Percentiles rank a stretch among this genome's conserved stretches.
Conservation (phyloP, 2,329 filamentous ascomycete species). For the Arthrobotrys musiformis region DNA sequence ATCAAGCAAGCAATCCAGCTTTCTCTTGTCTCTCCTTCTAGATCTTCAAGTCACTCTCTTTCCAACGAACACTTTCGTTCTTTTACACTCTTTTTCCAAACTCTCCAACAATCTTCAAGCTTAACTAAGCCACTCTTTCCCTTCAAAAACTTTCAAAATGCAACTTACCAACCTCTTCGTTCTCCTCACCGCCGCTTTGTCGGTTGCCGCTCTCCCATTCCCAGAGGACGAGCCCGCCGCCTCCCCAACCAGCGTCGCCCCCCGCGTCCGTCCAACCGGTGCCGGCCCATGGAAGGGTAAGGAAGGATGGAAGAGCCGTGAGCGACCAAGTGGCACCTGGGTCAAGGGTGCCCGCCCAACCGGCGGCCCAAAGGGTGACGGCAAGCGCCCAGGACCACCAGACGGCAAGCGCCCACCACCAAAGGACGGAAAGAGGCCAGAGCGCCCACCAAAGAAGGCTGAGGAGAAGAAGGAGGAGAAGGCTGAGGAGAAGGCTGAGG, state of each 20-base stretch:
- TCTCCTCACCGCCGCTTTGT: conserved; percentile 28
- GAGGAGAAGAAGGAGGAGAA: neutral
- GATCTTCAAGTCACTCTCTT: conserved; percentile 40
- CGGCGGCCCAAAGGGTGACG: neutral
- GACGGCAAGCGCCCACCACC: neutral
- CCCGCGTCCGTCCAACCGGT: conserved; percentile 1
- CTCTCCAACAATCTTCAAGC: neutral
- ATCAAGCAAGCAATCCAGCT: conserved; percentile 48
- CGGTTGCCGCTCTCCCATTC: conserved; percentile 23
- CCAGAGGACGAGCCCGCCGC: neutral
- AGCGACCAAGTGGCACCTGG: neutral
- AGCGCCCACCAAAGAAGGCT: neutral
- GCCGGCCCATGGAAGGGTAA: conserved; percentile 17
- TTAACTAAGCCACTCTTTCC: conserved; percentile 23
- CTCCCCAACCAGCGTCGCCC: neutral
- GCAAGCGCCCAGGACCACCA: too few species aligned
- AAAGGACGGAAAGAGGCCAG: conserved; percentile 1
- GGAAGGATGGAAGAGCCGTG: neutral
- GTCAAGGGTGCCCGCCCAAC: conserved; percentile 1
- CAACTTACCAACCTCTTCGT: conserved; percentile 32
- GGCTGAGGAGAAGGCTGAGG: neutral
- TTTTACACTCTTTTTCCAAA: conserved; percentile 22
- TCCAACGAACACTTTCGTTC: conserved; percentile 8
- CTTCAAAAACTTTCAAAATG: conserved; percentile 21
- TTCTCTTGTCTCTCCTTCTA: conserved; percentile 44